Conservation (phyloP, 1,139 yeast species). For the Zygosaccharomyces sapae region DNA sequence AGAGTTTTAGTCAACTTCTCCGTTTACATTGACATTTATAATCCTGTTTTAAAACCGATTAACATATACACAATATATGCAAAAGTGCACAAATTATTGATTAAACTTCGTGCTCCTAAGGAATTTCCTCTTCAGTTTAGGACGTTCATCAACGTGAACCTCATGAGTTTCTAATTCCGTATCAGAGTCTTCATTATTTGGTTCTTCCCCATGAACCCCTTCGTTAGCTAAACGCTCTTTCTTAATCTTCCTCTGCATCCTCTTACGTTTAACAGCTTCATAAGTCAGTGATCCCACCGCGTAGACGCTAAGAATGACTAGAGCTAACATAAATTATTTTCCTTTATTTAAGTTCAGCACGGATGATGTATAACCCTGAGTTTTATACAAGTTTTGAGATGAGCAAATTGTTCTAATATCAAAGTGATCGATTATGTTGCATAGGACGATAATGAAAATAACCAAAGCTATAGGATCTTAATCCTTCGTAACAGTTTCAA, state of each 20-base stretch:
- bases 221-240: background rate
- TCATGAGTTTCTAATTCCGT: slow-evolving; percentile 3
- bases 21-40: background rate
- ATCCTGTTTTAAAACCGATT: background rate
- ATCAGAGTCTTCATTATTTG: background rate
- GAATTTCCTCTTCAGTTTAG: slow-evolving; percentile 3
- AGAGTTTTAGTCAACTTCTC: background rate
- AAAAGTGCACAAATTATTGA: background rate
- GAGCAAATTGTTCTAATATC: background rate
- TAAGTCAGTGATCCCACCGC: background rate
- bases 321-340: background rate
- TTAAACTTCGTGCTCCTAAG: background rate
- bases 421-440: background rate
- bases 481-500: slow-evolving; percentile 49
- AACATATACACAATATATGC: background rate
- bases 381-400: background rate
- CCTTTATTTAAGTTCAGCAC: background rate
- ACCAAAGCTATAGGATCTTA: slow-evolving; percentile 3
- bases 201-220: background rate
- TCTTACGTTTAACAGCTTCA: background rate
- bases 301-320: background rate
- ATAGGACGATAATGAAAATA: background rate
- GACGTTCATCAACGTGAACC: slow-evolving; percentile 2
- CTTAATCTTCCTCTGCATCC: background rate
- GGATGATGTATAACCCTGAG: background rate